A percentile compares a stretch with the other conserved stretches of the same genome.
phyloP scores from a whole-genome alignment of 495 filamentous ascomycete genomes.

The Terfezia claveryi region DNA sequence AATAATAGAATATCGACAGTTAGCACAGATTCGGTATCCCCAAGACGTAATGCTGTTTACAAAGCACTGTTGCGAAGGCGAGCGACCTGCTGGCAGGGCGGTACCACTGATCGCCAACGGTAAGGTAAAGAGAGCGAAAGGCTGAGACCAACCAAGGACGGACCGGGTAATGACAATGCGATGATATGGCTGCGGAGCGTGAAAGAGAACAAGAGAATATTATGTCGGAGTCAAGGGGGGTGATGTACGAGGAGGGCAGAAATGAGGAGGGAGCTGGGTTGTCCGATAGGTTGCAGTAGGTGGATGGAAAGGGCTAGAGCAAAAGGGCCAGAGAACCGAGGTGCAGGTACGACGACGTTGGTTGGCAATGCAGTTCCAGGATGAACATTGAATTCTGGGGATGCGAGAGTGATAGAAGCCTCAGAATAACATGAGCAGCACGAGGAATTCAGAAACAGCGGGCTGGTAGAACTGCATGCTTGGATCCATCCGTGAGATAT shows the following conservation, averaged over 20 bases:
- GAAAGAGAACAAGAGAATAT: slow-evolving; percentile 15
- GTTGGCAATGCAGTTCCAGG: background rate
- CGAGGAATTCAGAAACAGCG: too few relatives aligned
- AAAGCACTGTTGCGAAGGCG: slow-evolving; percentile 15
- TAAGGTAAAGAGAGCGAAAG: slow-evolving; percentile 11
- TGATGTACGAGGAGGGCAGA: slow-evolving; percentile 9
- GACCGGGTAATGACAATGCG: background rate
- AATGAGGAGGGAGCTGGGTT: slow-evolving; percentile 5
- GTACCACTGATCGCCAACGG: slow-evolving; percentile 7
- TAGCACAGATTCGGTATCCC: slow-evolving; percentile 15
- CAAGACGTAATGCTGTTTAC: slow-evolving; percentile 10
- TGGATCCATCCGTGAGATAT: too few relatives aligned
- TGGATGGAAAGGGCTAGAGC: slow-evolving; percentile 1
- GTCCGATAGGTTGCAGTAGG: slow-evolving; percentile 14
- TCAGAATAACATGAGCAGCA: too few relatives aligned
- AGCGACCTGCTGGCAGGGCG: slow-evolving; percentile 9
- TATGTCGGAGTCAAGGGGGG: slow-evolving; percentile 15
- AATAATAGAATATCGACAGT: slow-evolving; percentile 7
- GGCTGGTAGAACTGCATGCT: too few relatives aligned
- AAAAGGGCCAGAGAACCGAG: background rate
- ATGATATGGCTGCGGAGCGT: slow-evolving; percentile 12
- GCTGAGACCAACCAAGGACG: slow-evolving; percentile 7
- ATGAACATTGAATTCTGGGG: too few relatives aligned
- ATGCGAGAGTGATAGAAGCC: too few relatives aligned
- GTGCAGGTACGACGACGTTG: background rate